Conservation (phyloP, 2,329 filamentous ascomycete genomes). For the Fusarium decemcellulare region DNA sequence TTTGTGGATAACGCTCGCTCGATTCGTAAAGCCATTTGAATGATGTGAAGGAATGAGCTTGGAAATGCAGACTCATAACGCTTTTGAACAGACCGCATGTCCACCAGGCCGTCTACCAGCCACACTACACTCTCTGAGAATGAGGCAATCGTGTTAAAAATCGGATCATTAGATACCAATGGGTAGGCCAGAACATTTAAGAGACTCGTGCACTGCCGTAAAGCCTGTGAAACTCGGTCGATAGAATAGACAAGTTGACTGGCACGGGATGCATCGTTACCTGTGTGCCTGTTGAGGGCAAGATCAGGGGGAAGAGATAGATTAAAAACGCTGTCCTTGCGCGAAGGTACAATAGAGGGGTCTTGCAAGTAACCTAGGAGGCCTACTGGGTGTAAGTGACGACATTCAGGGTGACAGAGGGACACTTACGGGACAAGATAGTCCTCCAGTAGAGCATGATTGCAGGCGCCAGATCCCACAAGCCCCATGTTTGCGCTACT, state of each 20-base stretch:
- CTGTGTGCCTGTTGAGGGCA: slow-evolving; percentile 55
- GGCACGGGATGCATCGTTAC: slow-evolving; percentile 38
- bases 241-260: slow-evolving; percentile 57
- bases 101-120: slow-evolving; percentile 64
- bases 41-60: slow-evolving; percentile 51
- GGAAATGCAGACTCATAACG: slow-evolving; percentile 52
- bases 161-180: slow-evolving; percentile 51
- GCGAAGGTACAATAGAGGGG: slow-evolving; percentile 44
- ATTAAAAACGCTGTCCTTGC: slow-evolving; percentile 45
- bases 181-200: slow-evolving; percentile 60
- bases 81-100: slow-evolving; percentile 57
- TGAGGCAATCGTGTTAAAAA: slow-evolving; percentile 50
- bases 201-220: slow-evolving; percentile 62
- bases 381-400: slow-evolving; percentile 40
- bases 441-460: slow-evolving; percentile 64
- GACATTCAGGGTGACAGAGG: background rate
- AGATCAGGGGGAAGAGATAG: slow-evolving; percentile 57
- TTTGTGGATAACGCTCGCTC: slow-evolving; percentile 40
- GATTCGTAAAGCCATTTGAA: slow-evolving; percentile 56
- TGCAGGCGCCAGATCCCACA: slow-evolving; percentile 65
- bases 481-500: slow-evolving; percentile 57
- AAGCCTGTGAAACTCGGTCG: slow-evolving; percentile 57
- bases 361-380: slow-evolving; percentile 54
- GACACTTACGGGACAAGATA: slow-evolving; percentile 60
- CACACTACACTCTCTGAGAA: slow-evolving; percentile 61